Evolutionary conservation across 805 yeast genomes (phyloP).

Genomic region (Barnettozyma populi): DNA sequence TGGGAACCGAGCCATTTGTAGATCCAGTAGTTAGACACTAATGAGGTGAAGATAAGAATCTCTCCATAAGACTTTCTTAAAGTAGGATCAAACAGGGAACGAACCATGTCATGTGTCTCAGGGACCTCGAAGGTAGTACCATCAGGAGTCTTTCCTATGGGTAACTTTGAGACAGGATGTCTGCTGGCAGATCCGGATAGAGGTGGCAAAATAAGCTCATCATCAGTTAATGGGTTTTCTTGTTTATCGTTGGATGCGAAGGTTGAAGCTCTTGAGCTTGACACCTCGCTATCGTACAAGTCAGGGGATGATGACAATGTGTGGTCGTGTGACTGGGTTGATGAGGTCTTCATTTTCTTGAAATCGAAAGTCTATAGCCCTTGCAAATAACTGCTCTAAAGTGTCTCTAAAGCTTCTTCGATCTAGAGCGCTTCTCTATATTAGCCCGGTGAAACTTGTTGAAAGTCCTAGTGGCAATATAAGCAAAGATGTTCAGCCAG

Average conservation of each 20-base stretch:
- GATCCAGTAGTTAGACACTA: conserved; percentile 31
- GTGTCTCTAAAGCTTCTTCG: not conserved
- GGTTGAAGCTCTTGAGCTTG: not conserved
- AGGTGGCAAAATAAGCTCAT: not conserved
- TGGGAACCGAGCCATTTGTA: conserved; percentile 26
- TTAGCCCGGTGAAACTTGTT: not conserved
- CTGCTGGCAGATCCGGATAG: not conserved
- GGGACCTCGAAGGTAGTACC: conserved; percentile 32
- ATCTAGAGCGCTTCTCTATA: not conserved
- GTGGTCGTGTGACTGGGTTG: not conserved
- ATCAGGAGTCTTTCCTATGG: conserved; percentile 24
- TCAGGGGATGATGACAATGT: not conserved
- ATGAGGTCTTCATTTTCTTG: not conserved
- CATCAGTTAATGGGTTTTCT: not conserved
- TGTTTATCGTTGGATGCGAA: not conserved
- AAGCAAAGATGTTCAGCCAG: not conserved
- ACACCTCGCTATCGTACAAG: not conserved
- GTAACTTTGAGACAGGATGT: not conserved
- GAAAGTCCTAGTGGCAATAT: not conserved
- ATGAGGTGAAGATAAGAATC: conserved; percentile 44
- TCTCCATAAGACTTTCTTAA: conserved; percentile 65
- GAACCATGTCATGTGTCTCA: conserved; percentile 76
- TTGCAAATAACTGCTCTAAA: not conserved
- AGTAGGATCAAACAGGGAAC: conserved; percentile 74
- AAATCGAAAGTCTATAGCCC: not conserved